Base-by-base conservation (phyloP, 495 filamentous ascomycete genomes). In the Trichoderma parareesei region DNA sequence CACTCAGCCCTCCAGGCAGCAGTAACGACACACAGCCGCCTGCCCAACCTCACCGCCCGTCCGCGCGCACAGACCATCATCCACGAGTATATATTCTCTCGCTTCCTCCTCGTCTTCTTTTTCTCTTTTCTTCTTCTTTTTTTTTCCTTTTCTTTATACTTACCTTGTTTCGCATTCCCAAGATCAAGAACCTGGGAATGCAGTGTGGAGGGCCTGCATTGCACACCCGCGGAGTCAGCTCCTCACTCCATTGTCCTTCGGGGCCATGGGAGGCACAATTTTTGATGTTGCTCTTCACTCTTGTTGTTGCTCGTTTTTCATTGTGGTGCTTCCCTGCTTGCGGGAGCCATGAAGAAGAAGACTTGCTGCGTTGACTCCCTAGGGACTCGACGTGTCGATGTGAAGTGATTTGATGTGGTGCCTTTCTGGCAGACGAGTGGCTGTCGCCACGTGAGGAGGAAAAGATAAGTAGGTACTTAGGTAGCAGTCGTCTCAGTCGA, bases 201-300 rank as follows among this genome's bases (percentile, higher is more conserved):
- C 60, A 61, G 60, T 43, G 38, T 11, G 60, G 60, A 61, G 38
- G 38, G 38, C 60, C 60, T 61, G 60, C 60, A 61, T 61, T 75
- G 60, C 60, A 61, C 60, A 61, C 42, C 27, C 38, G 60, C 60
- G 60, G 60, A 41, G 60, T 42, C 60, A 38, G n/a, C 53, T 61
- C 60, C 60, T 41, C 11, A 38, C 60, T 61, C 67, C 38, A 74
- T 73, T 76, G 72, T 71, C 72, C 72, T 74, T 74, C 72, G 74
- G 74, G 74, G 70, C 71, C 74, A 72, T 74, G 67, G 64, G 65
- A 70, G 71, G 71, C 69, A 68, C 42, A 76, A 76, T 76, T 76
- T 76, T 76, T 65, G 61, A 61, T 65, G n/a, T 59, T 18, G 11
- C 27, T 62, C 27, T 62, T 33, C 4, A 55, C 33, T 18, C 18